phyloP scores from a whole-genome alignment of 805 yeast species.

The Schwanniomyces polymorphus region DNA sequence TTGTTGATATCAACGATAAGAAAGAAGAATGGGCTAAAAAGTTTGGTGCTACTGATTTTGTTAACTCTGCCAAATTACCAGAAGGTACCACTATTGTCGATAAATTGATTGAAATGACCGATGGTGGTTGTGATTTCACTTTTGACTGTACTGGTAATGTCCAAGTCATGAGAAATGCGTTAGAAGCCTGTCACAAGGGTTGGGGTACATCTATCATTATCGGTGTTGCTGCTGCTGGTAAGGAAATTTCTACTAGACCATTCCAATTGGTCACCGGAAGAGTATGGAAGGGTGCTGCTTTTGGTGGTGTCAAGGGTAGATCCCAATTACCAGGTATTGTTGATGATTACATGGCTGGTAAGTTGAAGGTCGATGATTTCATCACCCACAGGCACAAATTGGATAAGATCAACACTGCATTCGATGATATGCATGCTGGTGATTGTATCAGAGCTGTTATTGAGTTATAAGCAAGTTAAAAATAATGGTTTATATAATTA shows the following conservation, averaged over 20 bases:
- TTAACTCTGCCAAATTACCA: constrained; percentile 78
- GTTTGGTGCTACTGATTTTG: constrained; percentile 94
- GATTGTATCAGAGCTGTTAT: constrained; percentile 92
- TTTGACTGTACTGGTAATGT: constrained; percentile 99
- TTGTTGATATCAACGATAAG: constrained; percentile 81
- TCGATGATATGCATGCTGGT: constrained; percentile 93
- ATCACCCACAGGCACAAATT: constrained; percentile 87
- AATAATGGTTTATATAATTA: too few species aligned
- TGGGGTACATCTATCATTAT: constrained; percentile 96
- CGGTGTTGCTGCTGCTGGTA: constrained; percentile 98
- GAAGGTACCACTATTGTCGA: constrained; percentile 78
- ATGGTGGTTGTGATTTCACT: constrained; percentile 95
- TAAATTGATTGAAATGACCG: constrained; percentile 83
- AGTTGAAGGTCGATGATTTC: constrained; percentile 88
- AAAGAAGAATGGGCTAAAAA: constrained; percentile 84
- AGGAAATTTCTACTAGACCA: constrained; percentile 95
- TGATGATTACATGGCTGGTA: constrained; percentile 78
- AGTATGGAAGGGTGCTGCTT: constrained; percentile 99
- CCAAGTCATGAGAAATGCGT: constrained; percentile 90
- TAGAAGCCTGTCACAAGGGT: constrained; percentile 97
- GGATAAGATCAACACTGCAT: constrained; percentile 79
- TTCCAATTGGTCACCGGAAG: constrained; percentile 99
- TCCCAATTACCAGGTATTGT: constrained; percentile 90
- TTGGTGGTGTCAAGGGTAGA: constrained; percentile 98
- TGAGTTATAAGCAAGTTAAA: constrained; percentile 30